Base-by-base conservation (phyloP, 345 rosid species). In the Capsella bursapastoris region DNA sequence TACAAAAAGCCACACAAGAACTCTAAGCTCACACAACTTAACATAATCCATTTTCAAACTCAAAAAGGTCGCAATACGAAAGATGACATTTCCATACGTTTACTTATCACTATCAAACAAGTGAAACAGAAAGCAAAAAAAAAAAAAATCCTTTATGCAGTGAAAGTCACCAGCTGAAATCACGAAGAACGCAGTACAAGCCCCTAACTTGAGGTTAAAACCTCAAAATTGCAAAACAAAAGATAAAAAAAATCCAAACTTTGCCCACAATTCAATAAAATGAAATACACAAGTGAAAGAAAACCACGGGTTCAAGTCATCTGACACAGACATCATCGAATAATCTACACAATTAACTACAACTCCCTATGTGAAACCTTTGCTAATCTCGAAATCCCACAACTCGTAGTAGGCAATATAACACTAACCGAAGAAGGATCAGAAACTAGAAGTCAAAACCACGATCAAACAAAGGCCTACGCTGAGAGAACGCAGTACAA, bases 1-100 rank as follows among this genome's bases (percentile, higher is more conserved):
- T 35, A 47, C 15, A 34, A 41, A 45, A 50, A 8, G 49, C 4
- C 49, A 69, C 71, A 57, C 18, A 43, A 15, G 59, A 70, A 40
- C 45, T 53, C 35, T 22, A 1, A 58, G 47, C 53, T 66, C 64
- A 53, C 4, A 3, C 14, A 41, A 38, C 27, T 22, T 28, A 16
- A 1, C 15, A 37, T 3, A 57, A 22, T 3, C 45, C 14, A 16
- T 37, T 58, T 27, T 34, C 8, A 32, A 32, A 32, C 45, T 38
- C 43, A 8, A 38, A 40, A 15, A 25, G 31, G 27, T 41, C 68
- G 4, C 52, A 37, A 35, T 6, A 10, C 3, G 3, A n/a, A 47
- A 29, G 8, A 28, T 4, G 15, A 32, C 34, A 66, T 50, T 18
- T 66, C 13, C 35, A 32, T 32, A 32, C 7, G 6, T 4, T 32